These are phyloP conservation scores for Mollisia scopiformis DNA, from an alignment of 2,329 filamentous ascomycete genomes.

Conservation along the genomic window DNA sequence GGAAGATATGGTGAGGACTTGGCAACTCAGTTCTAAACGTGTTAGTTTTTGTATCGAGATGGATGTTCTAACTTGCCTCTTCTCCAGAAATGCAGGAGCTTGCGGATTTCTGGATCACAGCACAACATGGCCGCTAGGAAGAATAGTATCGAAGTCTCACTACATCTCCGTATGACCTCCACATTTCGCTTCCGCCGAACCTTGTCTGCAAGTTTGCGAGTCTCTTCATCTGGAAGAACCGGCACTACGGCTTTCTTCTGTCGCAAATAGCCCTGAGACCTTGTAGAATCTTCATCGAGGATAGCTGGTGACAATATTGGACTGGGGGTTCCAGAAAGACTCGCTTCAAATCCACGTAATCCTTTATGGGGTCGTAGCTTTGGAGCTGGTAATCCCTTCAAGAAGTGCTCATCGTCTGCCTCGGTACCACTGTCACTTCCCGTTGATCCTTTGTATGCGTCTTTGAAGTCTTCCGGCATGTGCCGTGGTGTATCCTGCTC, in stretches of 20 bases:
- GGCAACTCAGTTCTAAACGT: slow-evolving; percentile 33
- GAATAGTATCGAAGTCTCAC: slow-evolving; percentile 55
- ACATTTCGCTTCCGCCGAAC: slow-evolving; percentile 46
- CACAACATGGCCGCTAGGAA: slow-evolving; percentile 52
- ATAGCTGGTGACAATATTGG: slow-evolving; percentile 54
- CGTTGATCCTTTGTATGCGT: slow-evolving; percentile 42
- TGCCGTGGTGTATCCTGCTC: slow-evolving; percentile 23
- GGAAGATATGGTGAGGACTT: slow-evolving; percentile 36
- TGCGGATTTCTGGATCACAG: slow-evolving; percentile 46
- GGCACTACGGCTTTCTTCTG: slow-evolving; percentile 3
- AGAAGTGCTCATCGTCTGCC: slow-evolving; percentile 89
- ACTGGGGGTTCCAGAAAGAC: slow-evolving; percentile 56
- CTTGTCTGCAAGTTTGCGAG: slow-evolving; percentile 36
- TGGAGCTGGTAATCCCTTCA: slow-evolving; percentile 84
- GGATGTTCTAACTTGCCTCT: slow-evolving; percentile 45
- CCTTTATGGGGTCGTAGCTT: slow-evolving; percentile 77
- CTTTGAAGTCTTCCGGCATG: slow-evolving; percentile 27
- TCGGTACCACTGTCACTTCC: slow-evolving; percentile 92
- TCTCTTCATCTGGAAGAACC: slow-evolving; percentile 19
- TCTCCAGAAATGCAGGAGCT: slow-evolving; percentile 49
- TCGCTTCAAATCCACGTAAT: slow-evolving; percentile 63
- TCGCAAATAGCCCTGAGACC: slow-evolving; percentile 14
- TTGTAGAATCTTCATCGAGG: slow-evolving; percentile 41
- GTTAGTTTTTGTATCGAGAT: slow-evolving; percentile 22
- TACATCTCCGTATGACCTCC: slow-evolving; percentile 54